These are phyloP conservation scores for Pleurotus eryngii DNA, from an alignment of 768 basidiomycete genomes.

Conservation along the genomic window DNA sequence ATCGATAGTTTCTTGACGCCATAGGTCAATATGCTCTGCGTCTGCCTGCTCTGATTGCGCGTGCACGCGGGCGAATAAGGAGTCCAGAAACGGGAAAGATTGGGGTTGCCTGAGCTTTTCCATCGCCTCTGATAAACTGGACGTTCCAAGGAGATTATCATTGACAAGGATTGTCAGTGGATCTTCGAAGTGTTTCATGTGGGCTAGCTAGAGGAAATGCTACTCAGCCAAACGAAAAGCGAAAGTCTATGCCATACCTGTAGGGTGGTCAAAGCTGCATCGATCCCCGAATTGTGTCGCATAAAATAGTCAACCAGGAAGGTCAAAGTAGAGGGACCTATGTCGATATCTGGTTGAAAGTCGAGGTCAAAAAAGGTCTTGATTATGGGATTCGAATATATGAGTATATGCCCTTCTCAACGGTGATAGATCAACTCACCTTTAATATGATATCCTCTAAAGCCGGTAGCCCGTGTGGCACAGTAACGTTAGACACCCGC, in stretches of 20 bases:
- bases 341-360: constrained; percentile 57
- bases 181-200: constrained; percentile 72
- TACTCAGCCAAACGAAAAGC: background rate
- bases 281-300: constrained; percentile 55
- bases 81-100: constrained; percentile 30
- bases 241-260: constrained; percentile 42
- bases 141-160: constrained; percentile 20
- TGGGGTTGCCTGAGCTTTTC: constrained; percentile 11
- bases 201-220: constrained; percentile 42
- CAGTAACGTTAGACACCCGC: constrained; percentile 46
- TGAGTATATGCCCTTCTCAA: background rate
- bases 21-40: constrained; percentile 14
- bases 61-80: constrained; percentile 33
- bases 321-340: constrained; percentile 56
- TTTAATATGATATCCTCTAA: constrained; percentile 53
- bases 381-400: background rate
- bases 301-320: constrained; percentile 56
- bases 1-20: constrained; percentile 23
- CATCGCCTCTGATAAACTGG: background rate
- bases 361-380: constrained; percentile 63
- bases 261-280: constrained; percentile 52
- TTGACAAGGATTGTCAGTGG: constrained; percentile 46
- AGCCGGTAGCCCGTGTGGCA: constrained; percentile 45
- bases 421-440: constrained; percentile 29
- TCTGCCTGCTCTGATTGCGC: background rate